Conservation (phyloP, 345 rosid species). For the Arabidopsis thaliana region DNA sequence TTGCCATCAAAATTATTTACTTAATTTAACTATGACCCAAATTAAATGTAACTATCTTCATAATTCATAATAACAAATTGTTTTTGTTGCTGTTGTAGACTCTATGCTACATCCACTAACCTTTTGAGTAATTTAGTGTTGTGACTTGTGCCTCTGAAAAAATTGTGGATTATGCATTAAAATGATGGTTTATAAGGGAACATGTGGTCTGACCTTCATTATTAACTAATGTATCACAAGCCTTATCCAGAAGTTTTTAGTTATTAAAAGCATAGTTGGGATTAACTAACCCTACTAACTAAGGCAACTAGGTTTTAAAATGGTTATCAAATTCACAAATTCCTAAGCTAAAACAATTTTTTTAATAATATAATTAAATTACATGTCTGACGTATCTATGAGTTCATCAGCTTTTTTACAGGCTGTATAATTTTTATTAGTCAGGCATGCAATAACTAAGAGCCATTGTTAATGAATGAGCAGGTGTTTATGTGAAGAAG, state of each 20-base stretch:
- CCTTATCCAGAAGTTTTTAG: conserved; percentile 10
- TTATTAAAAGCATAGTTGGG: not conserved
- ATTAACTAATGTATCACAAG: not conserved
- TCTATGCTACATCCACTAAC: too few species aligned
- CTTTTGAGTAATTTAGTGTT: too few species aligned
- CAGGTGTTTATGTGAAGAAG: conserved; percentile 13
- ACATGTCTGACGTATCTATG: not conserved
- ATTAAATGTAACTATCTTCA: too few species aligned
- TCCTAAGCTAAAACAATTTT: not conserved
- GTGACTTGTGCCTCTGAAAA: too few species aligned
- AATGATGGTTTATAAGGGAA: not conserved
- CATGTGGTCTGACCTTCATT: not conserved
- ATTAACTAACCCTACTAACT: not conserved
- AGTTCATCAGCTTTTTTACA: conserved; percentile 10
- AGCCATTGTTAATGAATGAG: conserved; percentile 25
- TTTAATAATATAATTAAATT: not conserved
- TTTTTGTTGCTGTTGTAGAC: too few species aligned
- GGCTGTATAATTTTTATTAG: conserved; percentile 19
- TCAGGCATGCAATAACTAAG: conserved; percentile 18
- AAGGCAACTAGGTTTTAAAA: not conserved
- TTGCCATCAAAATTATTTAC: too few species aligned
- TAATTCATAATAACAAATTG: too few species aligned
- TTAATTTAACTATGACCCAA: too few species aligned
- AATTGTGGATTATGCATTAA: not conserved
- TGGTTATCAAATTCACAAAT: conserved; percentile 2